phyloP scores from a whole-genome alignment of 495 filamentous ascomycete species.

The Daldinia caldariorum region DNA sequence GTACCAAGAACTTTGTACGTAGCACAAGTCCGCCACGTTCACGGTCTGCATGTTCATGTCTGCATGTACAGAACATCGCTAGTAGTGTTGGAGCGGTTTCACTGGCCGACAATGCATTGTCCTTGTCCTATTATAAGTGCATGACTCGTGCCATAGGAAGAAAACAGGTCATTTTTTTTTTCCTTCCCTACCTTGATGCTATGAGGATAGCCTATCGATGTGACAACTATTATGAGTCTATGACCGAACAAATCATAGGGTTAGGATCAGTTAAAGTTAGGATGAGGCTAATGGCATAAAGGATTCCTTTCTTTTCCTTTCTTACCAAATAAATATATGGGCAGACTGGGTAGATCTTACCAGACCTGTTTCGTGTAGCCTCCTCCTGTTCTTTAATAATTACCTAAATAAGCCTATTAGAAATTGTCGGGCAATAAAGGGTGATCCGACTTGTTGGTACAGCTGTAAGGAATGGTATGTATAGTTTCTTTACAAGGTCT shows the following conservation, averaged over 20 bases:
- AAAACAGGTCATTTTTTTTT: background rate
- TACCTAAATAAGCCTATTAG: conserved; percentile 4
- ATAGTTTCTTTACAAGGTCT: too few species aligned
- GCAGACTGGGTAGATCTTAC: conserved; percentile 6
- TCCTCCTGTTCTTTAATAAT: conserved; percentile 14
- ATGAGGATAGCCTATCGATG: conserved; percentile 19
- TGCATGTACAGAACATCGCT: conserved; percentile 28
- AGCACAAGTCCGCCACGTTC: conserved; percentile 40
- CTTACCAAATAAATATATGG: background rate
- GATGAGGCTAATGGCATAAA: conserved; percentile 9
- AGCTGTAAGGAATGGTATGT: too few species aligned
- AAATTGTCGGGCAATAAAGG: conserved; percentile 1
- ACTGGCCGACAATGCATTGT: conserved; percentile 34
- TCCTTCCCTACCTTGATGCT: conserved; percentile 1
- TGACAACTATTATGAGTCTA: background rate
- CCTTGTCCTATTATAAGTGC: conserved; percentile 12
- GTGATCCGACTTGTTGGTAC: background rate
- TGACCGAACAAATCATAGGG: background rate
- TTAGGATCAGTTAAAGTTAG: conserved; percentile 22
- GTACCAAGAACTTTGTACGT: conserved; percentile 40
- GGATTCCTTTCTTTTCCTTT: conserved; percentile 10
- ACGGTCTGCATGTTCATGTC: conserved; percentile 24
- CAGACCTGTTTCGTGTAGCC: conserved; percentile 20
- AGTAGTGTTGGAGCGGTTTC: conserved; percentile 18
- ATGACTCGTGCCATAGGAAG: conserved; percentile 11